These are phyloP conservation scores for Chaetomium sp. DNA, from an alignment of 2,329 filamentous ascomycete species.

Conservation along the genomic window DNA sequence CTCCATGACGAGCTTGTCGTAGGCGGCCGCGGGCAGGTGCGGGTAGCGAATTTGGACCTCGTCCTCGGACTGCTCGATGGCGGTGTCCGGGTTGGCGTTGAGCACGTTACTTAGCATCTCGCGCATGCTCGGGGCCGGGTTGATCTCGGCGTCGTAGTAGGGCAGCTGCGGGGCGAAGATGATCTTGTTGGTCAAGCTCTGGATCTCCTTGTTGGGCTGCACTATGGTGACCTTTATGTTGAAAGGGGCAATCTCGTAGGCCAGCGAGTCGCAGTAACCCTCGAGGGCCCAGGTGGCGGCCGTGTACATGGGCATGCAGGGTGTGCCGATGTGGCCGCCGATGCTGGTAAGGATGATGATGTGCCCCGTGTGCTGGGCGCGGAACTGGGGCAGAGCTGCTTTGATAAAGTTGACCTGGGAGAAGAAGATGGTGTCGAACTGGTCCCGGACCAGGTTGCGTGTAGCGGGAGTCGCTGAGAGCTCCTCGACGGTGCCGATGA, in stretches of 20 bases:
- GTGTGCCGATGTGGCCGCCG: conserved; percentile 89
- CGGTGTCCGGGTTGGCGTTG: conserved; percentile 72
- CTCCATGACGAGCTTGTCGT: conserved; percentile 77
- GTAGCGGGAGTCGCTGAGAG: conserved; percentile 72
- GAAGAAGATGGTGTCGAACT: conserved; percentile 95
- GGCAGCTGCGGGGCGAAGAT: conserved; percentile 77
- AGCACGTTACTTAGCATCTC: conserved; percentile 81
- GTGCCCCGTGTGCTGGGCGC: conserved; percentile 80
- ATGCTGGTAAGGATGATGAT: conserved; percentile 88
- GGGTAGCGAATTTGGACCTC: conserved; percentile 71
- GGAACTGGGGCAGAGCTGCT: conserved; percentile 76
- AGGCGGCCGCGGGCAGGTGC: conserved; percentile 65
- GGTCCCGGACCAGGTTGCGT: conserved; percentile 78
- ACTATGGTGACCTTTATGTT: conserved; percentile 96
- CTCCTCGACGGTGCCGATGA: conserved; percentile 91
- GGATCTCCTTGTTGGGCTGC: conserved; percentile 92
- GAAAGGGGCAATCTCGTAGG: conserved; percentile 95
- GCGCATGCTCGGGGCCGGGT: conserved; percentile 77
- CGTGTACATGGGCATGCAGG: conserved; percentile 86
- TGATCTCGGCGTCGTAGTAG: conserved; percentile 64
- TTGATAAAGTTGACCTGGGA: conserved; percentile 96
- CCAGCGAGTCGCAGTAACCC: conserved; percentile 91
- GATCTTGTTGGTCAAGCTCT: conserved; percentile 82
- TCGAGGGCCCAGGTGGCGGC: conserved; percentile 93
- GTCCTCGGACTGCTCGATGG: conserved; percentile 43